Base-by-base conservation (phyloP, 164 flowering plant species). In the Houttuynia cordata region DNA sequence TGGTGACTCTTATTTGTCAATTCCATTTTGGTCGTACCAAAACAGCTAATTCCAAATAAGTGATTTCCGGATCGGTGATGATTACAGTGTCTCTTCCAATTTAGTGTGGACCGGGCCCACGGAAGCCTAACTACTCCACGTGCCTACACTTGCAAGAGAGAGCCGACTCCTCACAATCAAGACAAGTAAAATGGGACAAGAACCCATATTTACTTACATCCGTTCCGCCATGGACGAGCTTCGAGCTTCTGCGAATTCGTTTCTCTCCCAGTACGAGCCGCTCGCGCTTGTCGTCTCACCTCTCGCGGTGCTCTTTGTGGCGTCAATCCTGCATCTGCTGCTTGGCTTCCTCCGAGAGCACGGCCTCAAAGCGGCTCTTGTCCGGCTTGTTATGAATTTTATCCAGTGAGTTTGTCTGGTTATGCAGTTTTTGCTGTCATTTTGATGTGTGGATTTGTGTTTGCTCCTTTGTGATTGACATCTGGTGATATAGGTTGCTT, bases 221-320 rank as follows among this genome's bases (percentile, higher is more conserved):
- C n/a, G n/a, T 30, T 30, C 37, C 7, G 40, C 56, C 67, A 76
- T 78, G 80, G 79, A 71, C 37, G 47, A 8, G 8, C 51, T 69
- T 20, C 71, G 96, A 74, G 78, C 64, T 62, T 75, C 80, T 20
- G 83, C 85, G n/a, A 93, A 89, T 65, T 77, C 83, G 0, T 78
- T 62, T 53, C 57, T 93, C 14, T 80, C 88, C 18, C 72, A 75
- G 20, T 86, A 73, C 78, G 98, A 93, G 68, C 98, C 98, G 37
- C 67, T 89, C 19, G 70, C 72, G 45, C 80, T 92, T 34, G 57
- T 87, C 41, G 1, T 80, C 20, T 68, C 74, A 58, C 97, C 96
- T 12, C 52, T 86, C 1, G 37, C 83, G 24, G 74, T 87, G 17
- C 74, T 92, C 61, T 18, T 78, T 21, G 15, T 83, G 45, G 91